Conservation (phyloP, 1,284 basidiomycete species). For the Ganoderma multipileum region DNA sequence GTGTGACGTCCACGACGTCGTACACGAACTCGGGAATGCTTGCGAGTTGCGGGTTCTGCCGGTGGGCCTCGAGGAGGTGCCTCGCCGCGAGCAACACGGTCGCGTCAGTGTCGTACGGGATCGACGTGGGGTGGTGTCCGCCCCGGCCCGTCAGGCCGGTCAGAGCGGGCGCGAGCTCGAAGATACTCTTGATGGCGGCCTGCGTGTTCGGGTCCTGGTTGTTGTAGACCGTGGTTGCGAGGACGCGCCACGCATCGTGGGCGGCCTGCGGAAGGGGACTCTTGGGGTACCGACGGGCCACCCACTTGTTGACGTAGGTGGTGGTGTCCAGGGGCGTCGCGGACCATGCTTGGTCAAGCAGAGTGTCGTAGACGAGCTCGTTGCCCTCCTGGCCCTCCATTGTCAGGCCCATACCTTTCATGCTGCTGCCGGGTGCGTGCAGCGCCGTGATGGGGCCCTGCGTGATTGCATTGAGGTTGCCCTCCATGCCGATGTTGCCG, state of each 20-base stretch:
- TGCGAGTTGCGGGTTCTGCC: slow-evolving; percentile 31
- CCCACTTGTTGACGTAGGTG: slow-evolving; percentile 44
- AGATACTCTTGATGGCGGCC: slow-evolving; percentile 50
- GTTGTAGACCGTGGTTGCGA: slow-evolving; percentile 48
- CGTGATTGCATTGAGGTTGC: slow-evolving; percentile 45
- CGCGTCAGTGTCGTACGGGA: slow-evolving; percentile 48
- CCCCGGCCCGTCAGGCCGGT: slow-evolving; percentile 44
- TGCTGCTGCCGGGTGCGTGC: slow-evolving; percentile 39
- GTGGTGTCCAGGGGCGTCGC: slow-evolving; percentile 40
- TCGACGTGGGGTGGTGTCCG: slow-evolving; percentile 44
- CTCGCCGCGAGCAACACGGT: slow-evolving; percentile 47
- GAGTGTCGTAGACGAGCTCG: slow-evolving; percentile 50
- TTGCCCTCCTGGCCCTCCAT: slow-evolving; percentile 55
- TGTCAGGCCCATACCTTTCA: slow-evolving; percentile 50
- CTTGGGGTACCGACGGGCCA: slow-evolving; percentile 46
- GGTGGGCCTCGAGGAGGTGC: slow-evolving; percentile 41
- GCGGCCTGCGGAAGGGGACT: slow-evolving; percentile 35
- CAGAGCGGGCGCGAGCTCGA: slow-evolving; percentile 44
- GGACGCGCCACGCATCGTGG: slow-evolving; percentile 45
- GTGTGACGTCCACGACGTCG: slow-evolving; percentile 50
- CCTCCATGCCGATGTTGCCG: slow-evolving; percentile 52
- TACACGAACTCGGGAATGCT: slow-evolving; percentile 45
- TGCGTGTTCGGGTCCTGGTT: slow-evolving; percentile 43
- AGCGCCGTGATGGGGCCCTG: slow-evolving; percentile 44
- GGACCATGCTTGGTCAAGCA: slow-evolving; percentile 52